Evolutionary conservation across 169 alveolate species (phyloP), one percentile per base, ranked within the genome.

Genomic region (Cryptosporidium ubiquitum): DNA sequence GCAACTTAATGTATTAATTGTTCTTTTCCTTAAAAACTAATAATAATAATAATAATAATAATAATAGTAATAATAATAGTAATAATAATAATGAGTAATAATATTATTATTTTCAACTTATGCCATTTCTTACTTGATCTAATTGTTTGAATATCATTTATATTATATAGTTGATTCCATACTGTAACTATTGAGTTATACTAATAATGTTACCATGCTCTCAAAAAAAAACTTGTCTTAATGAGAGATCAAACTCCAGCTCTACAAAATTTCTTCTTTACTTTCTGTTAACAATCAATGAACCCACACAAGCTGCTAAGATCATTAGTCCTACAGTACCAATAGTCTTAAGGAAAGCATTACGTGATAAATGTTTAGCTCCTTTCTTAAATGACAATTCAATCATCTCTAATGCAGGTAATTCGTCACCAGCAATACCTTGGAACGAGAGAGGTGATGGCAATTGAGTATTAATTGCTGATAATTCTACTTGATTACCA

Each of bases 341-440:
- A 60, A 79, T 79, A 40, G 61, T 49, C 68, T 79, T 79, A 23
- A 79, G 69, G 68, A 79, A 79, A 60, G 89, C 89, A 9, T 79
- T 68, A 2, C 89, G 55, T 18, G 89, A 66, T n/a, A 79, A 79
- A 64, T 79, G 89, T 18, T 79, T 79, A 44, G 89, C 89, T 29
- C 89, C 89, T 33, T 79, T 79, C 75, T 79, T 79, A 49, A 79
- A 79, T 79, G 89, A 44, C 16, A 79, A 47, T 31, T 79, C 89
- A 39, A 79, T 64, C 26, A 79, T 37, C 31, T 58, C 75, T 16
- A 64, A 33, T n/a, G 71, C 66, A 2, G 89, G 89, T 31, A 79
- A 79, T 79, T 79, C 89, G n/a, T 64, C 89, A 26, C 89, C 89
- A 61, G 89, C 75, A 40, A 79, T 69, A 40, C 89, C 89, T 37